Conservation (phyloP, 441 rosid genomes). For the Erodium chrysanthum region DNA sequence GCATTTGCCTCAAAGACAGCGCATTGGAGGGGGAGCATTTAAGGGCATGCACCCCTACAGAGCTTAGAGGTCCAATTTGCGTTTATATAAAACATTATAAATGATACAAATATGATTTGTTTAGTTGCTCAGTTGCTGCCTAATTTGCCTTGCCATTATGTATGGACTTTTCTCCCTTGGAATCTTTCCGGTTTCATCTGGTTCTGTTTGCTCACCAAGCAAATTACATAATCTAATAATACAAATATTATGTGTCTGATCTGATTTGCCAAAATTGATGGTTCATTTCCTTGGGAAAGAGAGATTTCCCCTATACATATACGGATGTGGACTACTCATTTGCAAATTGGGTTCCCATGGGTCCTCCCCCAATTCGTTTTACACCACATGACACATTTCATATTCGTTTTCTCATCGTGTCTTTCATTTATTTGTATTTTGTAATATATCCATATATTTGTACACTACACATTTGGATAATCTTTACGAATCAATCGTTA, state of each 20-base stretch:
- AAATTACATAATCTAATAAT: background rate
- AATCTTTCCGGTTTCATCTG: background rate
- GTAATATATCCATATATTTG: no score
- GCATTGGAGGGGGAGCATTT: background rate
- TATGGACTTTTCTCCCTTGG: background rate
- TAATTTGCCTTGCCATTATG: background rate
- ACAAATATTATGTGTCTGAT: background rate
- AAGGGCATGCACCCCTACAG: slow-evolving; percentile 3
- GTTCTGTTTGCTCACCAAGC: background rate
- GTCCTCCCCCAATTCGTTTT: background rate
- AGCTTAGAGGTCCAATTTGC: background rate
- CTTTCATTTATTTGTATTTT: no score
- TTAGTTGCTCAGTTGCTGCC: background rate
- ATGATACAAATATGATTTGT: background rate
- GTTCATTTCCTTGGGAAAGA: background rate
- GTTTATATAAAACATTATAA: background rate
- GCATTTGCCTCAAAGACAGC: background rate
- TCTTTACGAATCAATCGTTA: no score
- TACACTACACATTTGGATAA: no score
- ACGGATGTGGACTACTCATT: no score
- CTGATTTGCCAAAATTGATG: background rate
- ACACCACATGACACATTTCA: background rate
- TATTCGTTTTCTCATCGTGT: no score
- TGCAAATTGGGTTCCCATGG: no score
- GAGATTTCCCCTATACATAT: background rate